Conservation (phyloP, 2,329 filamentous ascomycete species). For the Fusarium denticulatum region DNA sequence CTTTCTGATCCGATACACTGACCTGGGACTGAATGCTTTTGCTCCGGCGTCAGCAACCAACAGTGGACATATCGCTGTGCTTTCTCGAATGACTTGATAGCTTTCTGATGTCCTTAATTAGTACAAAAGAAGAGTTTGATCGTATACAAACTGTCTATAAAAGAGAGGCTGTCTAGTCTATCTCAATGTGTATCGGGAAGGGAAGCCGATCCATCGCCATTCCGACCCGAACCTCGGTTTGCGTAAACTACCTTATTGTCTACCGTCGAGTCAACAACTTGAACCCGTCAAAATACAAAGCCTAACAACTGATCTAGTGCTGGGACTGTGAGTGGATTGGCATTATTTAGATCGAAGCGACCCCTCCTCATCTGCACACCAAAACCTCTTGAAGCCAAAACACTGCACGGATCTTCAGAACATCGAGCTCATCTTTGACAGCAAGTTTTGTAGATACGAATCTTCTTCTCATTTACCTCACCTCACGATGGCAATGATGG, state of each 20-base stretch:
- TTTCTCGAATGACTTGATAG: neutral
- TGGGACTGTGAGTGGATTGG: accelerated
- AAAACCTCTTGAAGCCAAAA: neutral
- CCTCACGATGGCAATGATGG: neutral
- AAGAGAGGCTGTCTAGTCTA: too few species aligned
- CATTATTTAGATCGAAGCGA: neutral
- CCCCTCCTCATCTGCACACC: neutral
- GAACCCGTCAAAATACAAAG: accelerated
- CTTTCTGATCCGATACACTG: too few species aligned
- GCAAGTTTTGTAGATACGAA: too few species aligned
- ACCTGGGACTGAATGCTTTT: too few species aligned
- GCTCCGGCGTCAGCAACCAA: too few species aligned
- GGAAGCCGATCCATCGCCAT: neutral
- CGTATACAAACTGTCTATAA: accelerated
- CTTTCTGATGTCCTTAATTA: accelerated
- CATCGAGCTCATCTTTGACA: neutral
- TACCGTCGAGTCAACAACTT: neutral
- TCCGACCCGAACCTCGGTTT: neutral
- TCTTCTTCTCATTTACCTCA: accelerated
- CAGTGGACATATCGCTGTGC: accelerated
- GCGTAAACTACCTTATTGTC: neutral
- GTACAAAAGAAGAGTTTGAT: accelerated
- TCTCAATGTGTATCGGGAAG: neutral
- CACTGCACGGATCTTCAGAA: neutral
- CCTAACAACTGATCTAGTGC: accelerated